Percentiles rank a stretch among this genome's conserved stretches.
phyloP scores from a whole-genome alignment of 805 yeast species.

The Blastobotrys terrestris region DNA sequence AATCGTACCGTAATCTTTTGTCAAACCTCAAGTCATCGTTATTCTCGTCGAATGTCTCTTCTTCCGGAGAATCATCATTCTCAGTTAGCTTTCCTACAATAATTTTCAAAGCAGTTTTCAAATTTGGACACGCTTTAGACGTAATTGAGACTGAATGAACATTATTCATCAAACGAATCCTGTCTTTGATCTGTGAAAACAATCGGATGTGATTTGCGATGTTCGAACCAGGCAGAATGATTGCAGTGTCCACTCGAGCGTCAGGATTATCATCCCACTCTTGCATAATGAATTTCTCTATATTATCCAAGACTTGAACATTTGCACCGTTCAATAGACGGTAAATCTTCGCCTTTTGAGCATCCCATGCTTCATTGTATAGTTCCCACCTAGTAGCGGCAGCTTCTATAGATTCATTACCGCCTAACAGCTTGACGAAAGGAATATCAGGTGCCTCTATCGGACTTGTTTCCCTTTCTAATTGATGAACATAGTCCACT shows the following conservation, averaged over 20 bases:
- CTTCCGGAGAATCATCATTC: slow-evolving; percentile 6
- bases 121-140: slow-evolving; percentile 32
- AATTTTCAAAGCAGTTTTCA: slow-evolving; percentile 28
- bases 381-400: slow-evolving; percentile 37
- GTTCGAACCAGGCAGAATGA: slow-evolving; percentile 31
- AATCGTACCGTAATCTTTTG: slow-evolving; percentile 33
- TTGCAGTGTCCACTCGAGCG: slow-evolving; percentile 22
- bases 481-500: neutral
- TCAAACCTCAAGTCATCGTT: slow-evolving; percentile 18
- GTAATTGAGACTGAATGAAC: slow-evolving; percentile 24
- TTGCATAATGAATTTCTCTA: slow-evolving; percentile 11
- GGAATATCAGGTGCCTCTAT: slow-evolving; percentile 29
- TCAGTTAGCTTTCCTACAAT: slow-evolving; percentile 31
- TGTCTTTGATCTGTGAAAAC: slow-evolving; percentile 22
- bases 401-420: slow-evolving; percentile 37
- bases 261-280: slow-evolving; percentile 10
- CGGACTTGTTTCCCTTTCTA: slow-evolving; percentile 11
- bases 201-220: slow-evolving; percentile 30
- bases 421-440: slow-evolving; percentile 39
- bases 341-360: slow-evolving; percentile 30
- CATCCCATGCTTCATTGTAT: slow-evolving; percentile 36
- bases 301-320: slow-evolving; percentile 14
- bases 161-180: neutral
- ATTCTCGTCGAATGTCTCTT: neutral
- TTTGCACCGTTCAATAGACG: slow-evolving; percentile 25